Conservation (phyloP, 805 yeast genomes). For the Ogataea methanolica region DNA sequence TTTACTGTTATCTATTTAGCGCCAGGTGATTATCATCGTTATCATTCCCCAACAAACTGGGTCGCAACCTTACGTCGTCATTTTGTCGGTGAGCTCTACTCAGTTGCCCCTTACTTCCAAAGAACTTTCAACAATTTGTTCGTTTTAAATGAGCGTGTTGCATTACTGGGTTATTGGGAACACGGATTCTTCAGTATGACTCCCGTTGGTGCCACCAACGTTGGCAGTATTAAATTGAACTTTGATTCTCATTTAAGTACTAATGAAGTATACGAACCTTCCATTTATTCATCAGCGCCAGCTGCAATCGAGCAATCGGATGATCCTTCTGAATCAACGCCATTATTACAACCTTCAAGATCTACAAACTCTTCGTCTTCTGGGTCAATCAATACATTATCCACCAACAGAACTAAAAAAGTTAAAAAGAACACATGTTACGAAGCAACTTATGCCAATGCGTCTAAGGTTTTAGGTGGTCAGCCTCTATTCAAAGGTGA, state of each 20-base stretch:
- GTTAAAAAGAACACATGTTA: constrained; percentile 76
- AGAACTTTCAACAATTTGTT: constrained; percentile 79
- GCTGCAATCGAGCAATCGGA: not conserved
- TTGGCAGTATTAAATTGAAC: constrained; percentile 87
- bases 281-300: constrained; percentile 19
- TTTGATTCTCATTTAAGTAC: constrained; percentile 90
- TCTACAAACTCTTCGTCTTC: too few species aligned
- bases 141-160: constrained; percentile 91
- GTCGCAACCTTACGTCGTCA: constrained; percentile 90
- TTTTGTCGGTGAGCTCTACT: constrained; percentile 90
- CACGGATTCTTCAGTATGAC: constrained; percentile 98
- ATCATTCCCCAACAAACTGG: constrained; percentile 96
- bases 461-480: constrained; percentile 75
- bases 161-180: constrained; percentile 92
- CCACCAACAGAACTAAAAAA: constrained; percentile 18
- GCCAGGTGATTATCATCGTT: constrained; percentile 97
- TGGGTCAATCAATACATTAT: too few species aligned
- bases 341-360: not conserved
- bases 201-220: constrained; percentile 99
- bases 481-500: constrained; percentile 86
- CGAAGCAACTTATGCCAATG: constrained; percentile 87
- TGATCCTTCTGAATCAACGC: not conserved
- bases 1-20: constrained; percentile 89
- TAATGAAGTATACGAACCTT: constrained; percentile 62
- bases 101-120: constrained; percentile 97